Evolutionary conservation across 75 land plant genomes (phyloP), one percentile per base, ranked within the genome.

Genomic region (Sequoiadendron giganteum): DNA sequence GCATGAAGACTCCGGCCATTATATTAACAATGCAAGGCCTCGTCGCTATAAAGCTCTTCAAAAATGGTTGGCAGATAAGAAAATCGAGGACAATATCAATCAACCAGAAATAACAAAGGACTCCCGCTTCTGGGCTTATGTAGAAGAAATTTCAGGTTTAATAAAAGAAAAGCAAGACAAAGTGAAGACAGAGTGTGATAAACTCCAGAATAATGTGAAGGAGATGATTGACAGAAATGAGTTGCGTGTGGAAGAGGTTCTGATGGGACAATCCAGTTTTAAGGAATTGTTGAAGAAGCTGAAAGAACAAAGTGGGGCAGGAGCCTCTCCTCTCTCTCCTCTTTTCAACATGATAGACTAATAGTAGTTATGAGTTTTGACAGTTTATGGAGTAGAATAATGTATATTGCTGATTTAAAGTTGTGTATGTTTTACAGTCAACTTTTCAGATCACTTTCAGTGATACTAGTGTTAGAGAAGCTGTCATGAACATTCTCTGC

Each of bases 1-100:
- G 52, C 52, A 48, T 48, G 52, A 48, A 92, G 83, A 1, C 49
- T 39, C 49, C 2, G 95, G 94, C 0, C 95, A 93, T 49, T 94
- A 94, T 70, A 0, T 91, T 6, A 21, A 25, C 0, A 0, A 0
- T 65, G 70, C n/a, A 19, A 65, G 70, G 70, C 70, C 70, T 65
- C 19, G 70, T 19, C 19, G 70, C 11, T 65, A 21, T 65, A 19
- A 18, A 18, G 19, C 19, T 65, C 70, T 65, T 65, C 28, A 65
- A 65, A 65, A 65, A 65, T 65, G 70, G 70, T 65, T 19, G 21
- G 70, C 70, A 19, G 70, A 65, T 7, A 65, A 65, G 21, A 25
- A 65, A 0, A 18, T 65, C 5, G 28, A 65, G 19, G 70, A 65
- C 70, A 65, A 21, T 21, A 25, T 7, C 9, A 48, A 65, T 19